Evolutionary conservation across 345 rosid species (phyloP), one percentile per base, ranked within the genome.

Genomic region (Erodium maritimum): DNA sequence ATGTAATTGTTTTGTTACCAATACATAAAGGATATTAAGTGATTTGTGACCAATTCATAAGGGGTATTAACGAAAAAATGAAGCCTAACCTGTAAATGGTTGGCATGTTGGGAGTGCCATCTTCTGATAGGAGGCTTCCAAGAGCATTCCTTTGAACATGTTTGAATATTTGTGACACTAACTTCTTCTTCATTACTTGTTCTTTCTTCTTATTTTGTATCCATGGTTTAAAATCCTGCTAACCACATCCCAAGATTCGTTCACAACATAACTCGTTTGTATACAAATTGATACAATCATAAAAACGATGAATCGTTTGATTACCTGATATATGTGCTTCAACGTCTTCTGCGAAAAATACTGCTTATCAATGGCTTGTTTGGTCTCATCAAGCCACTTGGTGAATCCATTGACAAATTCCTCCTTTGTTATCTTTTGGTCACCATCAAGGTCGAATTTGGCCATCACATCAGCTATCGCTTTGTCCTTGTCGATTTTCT

Each of bases 161-260:
- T 22, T n/a, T 25, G 22, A 67, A 23, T 22, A 75, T 55, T 56
- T 65, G 70, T 57, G 67, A 59, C 14, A 75, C 19, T 4, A 61
- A 55, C 24, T 64, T 60, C 63, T 67, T 64, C 59, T 62, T 65
- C 62, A 70, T 55, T 52, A 62, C 53, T 23, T 54, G 71, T 22
- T 68, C 72, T 53, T 70, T 63, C 51, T 57, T 63, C 50, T 65
- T 75, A n/a, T 59, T 70, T 60, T 67, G 75, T 53, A 75, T 61
- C 57, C 73, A 57, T 3, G 75, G 75, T 37, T 67, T 64, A 48
- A 70, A 70, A 60, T 61, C 60, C 68, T 65, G 59, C 22, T 48
- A 34, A 22, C 5, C 5, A 20, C 50, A 22, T 10, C 17, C 8
- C 3, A 10, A 42, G 48, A 42, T 7, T 42, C 20, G 22, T 54